A percentile compares a stretch with the other conserved stretches of the same genome.
Conservation (phyloP, 106 monocot genomes). For the Chionographis japonica region DNA sequence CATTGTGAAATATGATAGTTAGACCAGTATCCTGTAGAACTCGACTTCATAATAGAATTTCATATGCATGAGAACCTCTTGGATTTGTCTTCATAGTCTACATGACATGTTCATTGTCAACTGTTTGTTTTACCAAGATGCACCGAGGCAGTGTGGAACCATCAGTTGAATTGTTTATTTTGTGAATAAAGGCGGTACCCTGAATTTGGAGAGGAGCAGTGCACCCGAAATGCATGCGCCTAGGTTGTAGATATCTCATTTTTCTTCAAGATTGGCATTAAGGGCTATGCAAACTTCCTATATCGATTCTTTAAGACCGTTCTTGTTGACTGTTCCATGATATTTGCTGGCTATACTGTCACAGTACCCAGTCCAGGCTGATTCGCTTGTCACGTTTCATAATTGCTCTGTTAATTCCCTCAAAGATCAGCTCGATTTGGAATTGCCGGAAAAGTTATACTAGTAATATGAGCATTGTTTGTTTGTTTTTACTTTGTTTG, state of each 20-base stretch:
- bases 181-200: no score
- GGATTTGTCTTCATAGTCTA: no score
- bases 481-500: no score
- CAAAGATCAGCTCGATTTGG: no score
- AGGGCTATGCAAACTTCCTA: no score
- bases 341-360: no score
- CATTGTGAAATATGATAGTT: neutral
- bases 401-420: neutral
- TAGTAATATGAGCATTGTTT: no score
- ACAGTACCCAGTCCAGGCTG: no score
- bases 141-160: neutral
- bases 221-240: neutral
- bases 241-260: neutral
- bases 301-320: no score
- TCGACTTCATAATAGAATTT: neutral
- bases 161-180: neutral
- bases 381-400: no score
- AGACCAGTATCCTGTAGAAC: neutral
- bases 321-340: no score
- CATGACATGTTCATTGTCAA: neutral
- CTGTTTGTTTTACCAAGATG: constrained; percentile 4
- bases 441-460: neutral
- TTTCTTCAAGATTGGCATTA: neutral
- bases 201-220: neutral
- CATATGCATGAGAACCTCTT: neutral